Base-by-base conservation (phyloP, 176 grass and related monocot species). In the Pontederia crassipes region DNA sequence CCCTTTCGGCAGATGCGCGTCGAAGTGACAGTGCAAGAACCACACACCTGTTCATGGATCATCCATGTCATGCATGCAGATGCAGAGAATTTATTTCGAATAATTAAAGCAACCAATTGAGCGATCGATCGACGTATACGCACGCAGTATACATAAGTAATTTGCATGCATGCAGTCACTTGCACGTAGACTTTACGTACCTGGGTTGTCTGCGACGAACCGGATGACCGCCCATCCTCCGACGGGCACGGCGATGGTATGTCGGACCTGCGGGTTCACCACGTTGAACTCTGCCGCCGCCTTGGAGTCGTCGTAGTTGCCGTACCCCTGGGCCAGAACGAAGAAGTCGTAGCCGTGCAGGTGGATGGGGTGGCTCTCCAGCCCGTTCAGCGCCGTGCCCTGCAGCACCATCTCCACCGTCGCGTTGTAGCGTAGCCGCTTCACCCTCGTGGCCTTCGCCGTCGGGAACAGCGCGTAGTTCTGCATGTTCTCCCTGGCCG, bases 341-440 rank as follows among this genome's bases (percentile, higher is more conserved):
- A 63, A 63, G 60, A 63, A 63, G 60, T 63, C 47, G 60, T 16
- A 47, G 2, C 60, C 60, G 17, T 63, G 60, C 15, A 63, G 26
- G 60, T 63, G 60, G 0, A 63, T 20, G 3, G 60, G 32, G 60
- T 63, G 60, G 17, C 8, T 47, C 15, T 46, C 15, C 13, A 9
- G 45, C 60, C 26, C 60, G 26, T 46, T 9, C 11, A 64, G 11
- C 20, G 75, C 75, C 12, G 58, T 78, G 51, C 58, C 63, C 67
- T 78, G 75, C 58, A 78, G 54, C 13, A 78, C 45, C 4, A 78
- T 70, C 59, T 78, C 75, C 27, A 78, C 75, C 15, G 50, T 56
- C 1, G 75, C 46, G 14, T 71, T 64, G 75, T 78, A 70, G 58
- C 4, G 18, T 20, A 78, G 62, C 26, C 58, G 24, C 12, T 61